A percentile compares a stretch with the other conserved stretches of the same genome.
Evolutionary conservation across 306 rosid species (phyloP).

Genomic region (Malus domestica): DNA sequence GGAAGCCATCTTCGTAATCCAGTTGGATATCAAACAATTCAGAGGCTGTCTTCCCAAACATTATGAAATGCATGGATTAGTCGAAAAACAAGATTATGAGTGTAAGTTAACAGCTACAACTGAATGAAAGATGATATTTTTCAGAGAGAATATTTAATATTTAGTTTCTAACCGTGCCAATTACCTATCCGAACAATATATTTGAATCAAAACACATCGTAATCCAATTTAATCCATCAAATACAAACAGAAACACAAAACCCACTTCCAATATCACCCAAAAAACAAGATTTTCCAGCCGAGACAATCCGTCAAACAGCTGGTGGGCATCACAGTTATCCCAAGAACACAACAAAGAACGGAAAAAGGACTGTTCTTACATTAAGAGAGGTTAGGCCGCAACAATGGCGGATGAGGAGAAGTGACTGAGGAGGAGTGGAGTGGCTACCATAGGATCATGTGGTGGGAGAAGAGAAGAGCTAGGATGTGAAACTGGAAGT

Average conservation of each 20-base stretch:
- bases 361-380: neutral
- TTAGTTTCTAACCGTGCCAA: neutral
- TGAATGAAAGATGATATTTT: neutral
- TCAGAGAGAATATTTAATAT: neutral
- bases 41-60: neutral
- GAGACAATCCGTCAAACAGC: neutral
- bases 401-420: neutral
- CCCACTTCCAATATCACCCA: neutral
- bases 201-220: neutral
- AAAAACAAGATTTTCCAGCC: neutral
- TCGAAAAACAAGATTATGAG: neutral
- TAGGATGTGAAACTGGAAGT: neutral
- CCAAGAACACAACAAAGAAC: neutral
- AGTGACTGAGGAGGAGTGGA: neutral
- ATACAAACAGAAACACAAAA: neutral
- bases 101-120: neutral
- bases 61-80: neutral
- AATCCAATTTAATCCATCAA: neutral
- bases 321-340: neutral
- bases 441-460: neutral
- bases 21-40: neutral
- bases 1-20: conserved; percentile 46
- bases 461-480: neutral
- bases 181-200: neutral
- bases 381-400: neutral